Conservation (phyloP, 2,329 filamentous ascomycete species). For the Pyrenophora graminea region DNA sequence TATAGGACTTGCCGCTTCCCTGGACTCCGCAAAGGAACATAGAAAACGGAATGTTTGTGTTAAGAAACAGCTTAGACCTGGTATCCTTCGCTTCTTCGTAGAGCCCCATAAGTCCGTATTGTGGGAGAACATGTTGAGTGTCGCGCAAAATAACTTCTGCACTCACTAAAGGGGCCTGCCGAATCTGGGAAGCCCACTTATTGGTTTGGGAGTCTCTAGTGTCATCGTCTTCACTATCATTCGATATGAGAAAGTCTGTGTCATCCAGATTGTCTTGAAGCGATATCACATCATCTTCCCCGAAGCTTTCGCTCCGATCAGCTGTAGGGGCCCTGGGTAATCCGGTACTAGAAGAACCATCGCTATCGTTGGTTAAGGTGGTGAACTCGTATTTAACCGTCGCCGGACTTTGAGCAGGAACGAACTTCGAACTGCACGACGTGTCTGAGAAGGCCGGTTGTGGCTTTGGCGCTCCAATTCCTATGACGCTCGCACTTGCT, state of each 20-base stretch:
- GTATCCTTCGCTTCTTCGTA: neutral
- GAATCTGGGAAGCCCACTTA: neutral
- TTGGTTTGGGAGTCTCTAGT: neutral
- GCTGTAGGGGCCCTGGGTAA: neutral
- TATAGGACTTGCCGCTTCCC: slow-evolving; percentile 66
- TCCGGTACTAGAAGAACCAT: neutral
- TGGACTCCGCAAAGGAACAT: slow-evolving; percentile 67
- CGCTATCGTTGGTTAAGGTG: neutral
- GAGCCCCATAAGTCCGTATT: neutral
- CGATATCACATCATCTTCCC: neutral
- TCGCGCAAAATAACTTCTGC: neutral
- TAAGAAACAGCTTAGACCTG: slow-evolving; percentile 49
- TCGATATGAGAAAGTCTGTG: neutral
- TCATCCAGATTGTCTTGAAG: neutral
- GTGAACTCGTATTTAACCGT: neutral
- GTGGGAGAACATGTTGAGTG: neutral
- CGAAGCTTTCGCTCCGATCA: neutral
- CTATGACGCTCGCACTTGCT: neutral
- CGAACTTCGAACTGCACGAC: neutral
- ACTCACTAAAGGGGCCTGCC: neutral
- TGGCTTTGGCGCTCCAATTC: neutral
- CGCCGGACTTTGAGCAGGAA: neutral
- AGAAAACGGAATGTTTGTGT: slow-evolving; percentile 61
- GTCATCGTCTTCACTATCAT: neutral
- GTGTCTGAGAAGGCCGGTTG: neutral